Conservation (phyloP, 345 rosid genomes). For the Dipteronia sinensis region DNA sequence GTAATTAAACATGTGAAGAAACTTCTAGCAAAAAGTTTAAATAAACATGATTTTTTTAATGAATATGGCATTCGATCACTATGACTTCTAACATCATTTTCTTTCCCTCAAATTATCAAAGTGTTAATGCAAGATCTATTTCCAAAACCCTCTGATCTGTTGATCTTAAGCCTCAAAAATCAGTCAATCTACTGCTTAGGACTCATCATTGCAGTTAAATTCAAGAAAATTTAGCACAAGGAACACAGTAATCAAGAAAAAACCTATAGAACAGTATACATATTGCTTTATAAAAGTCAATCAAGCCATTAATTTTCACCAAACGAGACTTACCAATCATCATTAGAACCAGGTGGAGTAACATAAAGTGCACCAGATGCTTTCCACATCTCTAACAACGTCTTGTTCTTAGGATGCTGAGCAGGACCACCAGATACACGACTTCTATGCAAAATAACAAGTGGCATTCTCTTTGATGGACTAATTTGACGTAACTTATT, state of each 20-base stretch:
- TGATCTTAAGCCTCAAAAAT: not conserved
- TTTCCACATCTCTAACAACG: conserved; percentile 66
- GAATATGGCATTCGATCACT: conserved; percentile 3
- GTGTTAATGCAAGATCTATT: not conserved
- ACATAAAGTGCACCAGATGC: conserved; percentile 77
- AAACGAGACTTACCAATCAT: conserved; percentile 71
- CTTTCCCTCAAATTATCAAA: not conserved
- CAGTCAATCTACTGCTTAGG: not conserved
- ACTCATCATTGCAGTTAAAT: too few relatives aligned
- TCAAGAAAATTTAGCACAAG: not conserved
- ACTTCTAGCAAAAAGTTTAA: not conserved
- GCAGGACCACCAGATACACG: conserved; percentile 80
- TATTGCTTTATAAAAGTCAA: not conserved
- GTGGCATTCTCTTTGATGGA: conserved; percentile 75
- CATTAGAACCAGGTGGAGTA: conserved; percentile 92
- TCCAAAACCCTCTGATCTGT: not conserved
- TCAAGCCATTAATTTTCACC: not conserved
- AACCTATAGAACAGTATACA: not conserved
- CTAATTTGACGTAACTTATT: conserved; percentile 53
- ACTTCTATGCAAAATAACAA: conserved; percentile 72
- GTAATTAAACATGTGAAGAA: conserved; percentile 21
- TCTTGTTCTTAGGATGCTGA: conserved; percentile 57
- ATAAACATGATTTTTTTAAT: not conserved
- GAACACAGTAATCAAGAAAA: not conserved
- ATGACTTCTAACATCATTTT: not conserved